Evolutionary conservation across 2,329 filamentous ascomycete species (phyloP), one percentile per base, ranked within the genome.

Genomic region (Aspergillus sclerotialis): DNA sequence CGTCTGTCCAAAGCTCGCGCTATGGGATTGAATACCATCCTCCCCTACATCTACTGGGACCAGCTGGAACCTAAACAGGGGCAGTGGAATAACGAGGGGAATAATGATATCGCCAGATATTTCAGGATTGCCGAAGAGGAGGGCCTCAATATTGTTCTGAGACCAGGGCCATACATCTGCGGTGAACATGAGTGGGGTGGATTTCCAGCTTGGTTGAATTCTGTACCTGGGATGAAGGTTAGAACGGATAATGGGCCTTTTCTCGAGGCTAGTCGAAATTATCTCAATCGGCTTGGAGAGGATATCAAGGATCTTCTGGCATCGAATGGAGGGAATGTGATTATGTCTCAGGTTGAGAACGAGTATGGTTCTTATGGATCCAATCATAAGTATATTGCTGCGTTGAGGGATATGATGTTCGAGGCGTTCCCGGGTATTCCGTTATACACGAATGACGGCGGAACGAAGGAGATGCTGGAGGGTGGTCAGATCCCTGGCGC

Each of bases 11-110:
- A 64, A 32, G 69, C 65, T 7, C 50, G 60, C 7, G 61, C 67
- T 2, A 70, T 72, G 67, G 67, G 69, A 0, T 38, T 72, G 1
- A 72, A 72, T 39, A 72, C 68, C 0, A 66, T 72, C 29, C 71
- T 73, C 41, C 63, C 60, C 26, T 73, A 73, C 44, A 52, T 72
- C 4, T 73, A 64, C 46, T 74, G 70, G 70, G 66, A 73, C 44
- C 43, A 68, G 3, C 48, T 73, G 1, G 67, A 72, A 45, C 65
- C 65, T 4, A 42, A 38, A 0, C 61, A 46, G 6, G 68, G 64
- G 0, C 30, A 42, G 9, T 73, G 67, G 63, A 43, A 53, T 18
- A 56, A 48, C 3, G 56, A 50, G 4, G 56, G 49, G 4, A 56
- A 58, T 10, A 73, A 74, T 33, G 63, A 75, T 31, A 61, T 76